A percentile compares a stretch with the other conserved stretches of the same genome.
Conservation (phyloP, 164 flowering plant species). For the Santalum album region DNA sequence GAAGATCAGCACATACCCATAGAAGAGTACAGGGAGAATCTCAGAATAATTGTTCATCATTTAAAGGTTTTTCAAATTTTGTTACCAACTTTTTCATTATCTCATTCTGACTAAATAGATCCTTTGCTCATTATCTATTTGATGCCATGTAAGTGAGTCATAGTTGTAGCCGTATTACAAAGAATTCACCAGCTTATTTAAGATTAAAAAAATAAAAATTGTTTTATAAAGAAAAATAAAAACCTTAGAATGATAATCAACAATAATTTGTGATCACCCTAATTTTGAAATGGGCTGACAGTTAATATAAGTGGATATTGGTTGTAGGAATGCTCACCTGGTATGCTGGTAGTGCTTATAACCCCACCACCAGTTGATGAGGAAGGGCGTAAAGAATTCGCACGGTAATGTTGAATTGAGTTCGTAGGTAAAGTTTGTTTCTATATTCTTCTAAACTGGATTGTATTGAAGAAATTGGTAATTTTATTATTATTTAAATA, state of each 20-base stretch:
- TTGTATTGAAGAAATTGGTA: too few species aligned
- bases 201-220: too few species aligned
- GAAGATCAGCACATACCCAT: conserved; percentile 75
- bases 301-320: too few species aligned
- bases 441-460: too few species aligned
- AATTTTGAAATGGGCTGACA: too few species aligned
- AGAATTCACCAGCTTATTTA: too few species aligned
- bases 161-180: too few species aligned
- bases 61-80: conserved; percentile 51
- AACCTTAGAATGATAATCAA: too few species aligned
- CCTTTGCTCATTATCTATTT: not conserved
- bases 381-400: conserved; percentile 51
- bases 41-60: conserved; percentile 58
- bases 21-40: conserved; percentile 74
- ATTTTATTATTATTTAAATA: too few species aligned
- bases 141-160: not conserved
- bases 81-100: not conserved
- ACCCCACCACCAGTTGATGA: conserved; percentile 85
- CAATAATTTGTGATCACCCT: too few species aligned
- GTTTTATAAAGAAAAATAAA: too few species aligned
- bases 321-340: conserved; percentile 51
- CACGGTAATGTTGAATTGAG: too few species aligned
- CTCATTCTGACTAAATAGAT: not conserved
- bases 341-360: conserved; percentile 50
- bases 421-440: conserved; percentile 28